Evolutionary conservation across 176 grass and related monocot genomes (phyloP), one percentile per base, ranked within the genome.

Genomic region (Carex kokanica): DNA sequence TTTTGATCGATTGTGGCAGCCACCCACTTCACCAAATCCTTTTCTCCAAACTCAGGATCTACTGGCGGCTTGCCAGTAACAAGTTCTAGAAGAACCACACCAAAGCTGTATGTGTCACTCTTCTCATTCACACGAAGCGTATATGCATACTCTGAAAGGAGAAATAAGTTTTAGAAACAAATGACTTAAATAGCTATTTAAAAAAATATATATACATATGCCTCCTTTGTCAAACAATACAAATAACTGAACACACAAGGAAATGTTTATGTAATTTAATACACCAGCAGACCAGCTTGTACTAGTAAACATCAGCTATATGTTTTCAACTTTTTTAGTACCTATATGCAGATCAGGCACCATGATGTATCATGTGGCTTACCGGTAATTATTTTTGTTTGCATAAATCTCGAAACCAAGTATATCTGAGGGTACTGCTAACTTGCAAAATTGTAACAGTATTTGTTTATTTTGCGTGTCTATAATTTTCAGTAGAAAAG

Each of bases 1-100:
- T 91, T 90, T 85, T 98, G 87, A 13, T 98, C 92, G 6, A 98
- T 87, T 0, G 74, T 86, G 84, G 61, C 34, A 86, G 74, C 93
- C 16, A 93, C 90, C 95, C 95, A 98, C 58, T 91, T 94, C 67
- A 98, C 92, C 79, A 98, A 31, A 86, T 98, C 95, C 80, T 94
- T 98, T 53, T 97, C 95, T 0, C 95, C 95, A 3, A 93, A 94
- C 84, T 98, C 92, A 0, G 92, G 86, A 75, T 94, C 92, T 9
- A 98, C 86, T 0, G 95, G 89, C 0, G 84, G 95, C 2, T 90
- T 98, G 29, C 95, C 95, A 0, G 90, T 98, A 21, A 95, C 84
- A 0, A 98, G 92, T 83, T 98, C 95, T 0, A 98, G 87, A 53
- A 98, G 91, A 13, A 98, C 95, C 23, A 98, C 95, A 10, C 95